Evolutionary conservation across 169 alveolate genomes (phyloP).

Genomic region (Plasmodium berghei): DNA sequence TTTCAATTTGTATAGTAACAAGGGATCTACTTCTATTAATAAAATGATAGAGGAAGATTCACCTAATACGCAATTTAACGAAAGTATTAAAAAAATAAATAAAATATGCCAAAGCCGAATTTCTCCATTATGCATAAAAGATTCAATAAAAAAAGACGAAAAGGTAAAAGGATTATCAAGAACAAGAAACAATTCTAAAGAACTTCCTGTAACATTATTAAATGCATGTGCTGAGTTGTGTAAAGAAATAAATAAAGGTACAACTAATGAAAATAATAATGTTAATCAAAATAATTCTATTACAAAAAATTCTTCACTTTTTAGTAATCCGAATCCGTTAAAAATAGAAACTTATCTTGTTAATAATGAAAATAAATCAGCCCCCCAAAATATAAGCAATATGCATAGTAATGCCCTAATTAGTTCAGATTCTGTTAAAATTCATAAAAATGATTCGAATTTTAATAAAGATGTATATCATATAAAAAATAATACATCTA

Average conservation of each 20-base stretch:
- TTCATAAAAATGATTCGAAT: no score
- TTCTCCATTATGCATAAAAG: conserved; percentile 69
- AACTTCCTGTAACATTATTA: conserved; percentile 62
- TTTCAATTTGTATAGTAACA: background rate
- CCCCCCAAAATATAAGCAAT: background rate
- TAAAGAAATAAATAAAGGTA: conserved; percentile 58
- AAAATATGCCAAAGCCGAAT: conserved; percentile 69
- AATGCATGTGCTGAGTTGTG: conserved; percentile 74
- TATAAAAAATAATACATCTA: no score
- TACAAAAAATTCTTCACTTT: conserved; percentile 4
- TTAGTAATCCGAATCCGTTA: background rate
- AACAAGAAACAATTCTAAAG: conserved; percentile 23
- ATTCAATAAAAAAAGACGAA: conserved; percentile 67
- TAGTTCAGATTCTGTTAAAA: no score
- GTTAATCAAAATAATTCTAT: background rate
- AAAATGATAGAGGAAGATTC: conserved; percentile 68
- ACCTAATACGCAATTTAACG: conserved; percentile 69
- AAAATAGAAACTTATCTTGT: background rate
- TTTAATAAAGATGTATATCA: no score
- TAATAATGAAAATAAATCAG: background rate
- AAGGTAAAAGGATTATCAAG: conserved; percentile 30
- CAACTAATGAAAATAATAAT: conserved; percentile 16
- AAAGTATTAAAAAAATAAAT: conserved; percentile 69
- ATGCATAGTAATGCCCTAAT: background rate
- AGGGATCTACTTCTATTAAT: conserved; percentile 33